Base-by-base conservation (phyloP, 2,329 filamentous ascomycete genomes). In the Fusarium cyanostomum region DNA sequence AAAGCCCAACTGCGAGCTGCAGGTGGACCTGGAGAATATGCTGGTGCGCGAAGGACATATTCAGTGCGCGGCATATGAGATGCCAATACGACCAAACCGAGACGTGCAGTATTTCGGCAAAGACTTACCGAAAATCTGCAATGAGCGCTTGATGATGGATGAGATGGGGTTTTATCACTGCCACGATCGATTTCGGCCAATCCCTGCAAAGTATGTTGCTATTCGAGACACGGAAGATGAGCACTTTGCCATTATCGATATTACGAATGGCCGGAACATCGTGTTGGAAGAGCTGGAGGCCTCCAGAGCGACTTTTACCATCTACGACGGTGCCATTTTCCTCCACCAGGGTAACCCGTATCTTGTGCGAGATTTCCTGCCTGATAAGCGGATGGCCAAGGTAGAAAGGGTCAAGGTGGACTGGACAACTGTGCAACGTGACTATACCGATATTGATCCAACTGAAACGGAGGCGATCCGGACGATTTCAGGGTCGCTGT, bases 281-380 rank as follows among this genome's bases (percentile, higher is more conserved):
- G 91, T 99, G 0, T 84, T 99, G 2, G 95, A 99, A 80, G 94
- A 98, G 77, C 84, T 99, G n/a, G 95, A 98, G 77, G 92, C 93
- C 2, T 95, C 91, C 2, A 88, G 95, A n/a, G 94, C 94, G 1
- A 94, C 92, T 67, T 98, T 97, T 77, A 97, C 93, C 2, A 86
- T 99, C 58, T 99, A 99, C 75, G 94, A 98, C 74, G 95, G 95
- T 11, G 95, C 92, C 39, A 97, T 99, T 62, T 99, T 96, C 78
- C 82, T 99, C 6, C 95, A 99, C 71, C 95, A 99, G 78, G 95
- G 95, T n/a, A 88, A 88, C 63, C 94, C 90, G 2, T 99, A 97
- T 72, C 84, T 98, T 3, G 92, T 99, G 49, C 91, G 92, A 68
- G 93, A 98, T 69, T 94, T 98, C 71, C 86, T 86, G 62, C 89